These are phyloP conservation scores for Aspergillus sp. DNA, from an alignment of 2,329 filamentous ascomycete species.

Conservation along the genomic window DNA sequence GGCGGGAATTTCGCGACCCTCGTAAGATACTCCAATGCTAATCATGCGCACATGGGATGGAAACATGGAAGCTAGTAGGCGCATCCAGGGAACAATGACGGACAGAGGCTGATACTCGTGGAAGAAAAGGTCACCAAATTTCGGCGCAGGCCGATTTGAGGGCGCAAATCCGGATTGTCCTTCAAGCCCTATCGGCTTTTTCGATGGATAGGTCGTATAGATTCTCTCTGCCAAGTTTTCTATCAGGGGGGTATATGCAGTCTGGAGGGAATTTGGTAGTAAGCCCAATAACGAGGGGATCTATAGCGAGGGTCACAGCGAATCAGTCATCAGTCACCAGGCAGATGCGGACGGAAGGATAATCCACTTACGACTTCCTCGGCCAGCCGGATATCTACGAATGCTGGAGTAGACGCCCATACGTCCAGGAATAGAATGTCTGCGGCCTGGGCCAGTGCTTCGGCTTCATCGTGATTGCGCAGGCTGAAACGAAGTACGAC, in stretches of 20 bases:
- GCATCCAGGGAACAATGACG: constrained; percentile 89
- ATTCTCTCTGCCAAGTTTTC: constrained; percentile 77
- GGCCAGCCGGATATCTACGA: constrained; percentile 80
- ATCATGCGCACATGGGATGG: constrained; percentile 73
- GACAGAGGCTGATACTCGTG: constrained; percentile 85
- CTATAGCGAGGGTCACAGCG: constrained; percentile 37
- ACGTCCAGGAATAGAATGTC: constrained; percentile 81
- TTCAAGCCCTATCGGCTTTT: constrained; percentile 34
- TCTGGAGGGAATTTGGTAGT: constrained; percentile 72
- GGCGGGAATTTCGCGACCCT: constrained; percentile 82
- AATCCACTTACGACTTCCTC: constrained; percentile 65
- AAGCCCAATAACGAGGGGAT: constrained; percentile 74
- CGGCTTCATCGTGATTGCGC: constrained; percentile 66
- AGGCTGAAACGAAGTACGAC: constrained; percentile 90
- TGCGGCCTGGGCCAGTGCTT: constrained; percentile 70
- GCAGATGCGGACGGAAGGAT: background rate
- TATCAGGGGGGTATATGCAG: constrained; percentile 73
- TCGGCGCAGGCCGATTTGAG: constrained; percentile 34
- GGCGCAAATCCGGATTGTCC: constrained; percentile 33
- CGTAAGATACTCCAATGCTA: constrained; percentile 79
- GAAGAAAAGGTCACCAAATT: constrained; percentile 74
- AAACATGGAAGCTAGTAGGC: constrained; percentile 85
- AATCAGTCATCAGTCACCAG: background rate
- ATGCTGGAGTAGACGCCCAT: constrained; percentile 80
- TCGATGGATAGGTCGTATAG: constrained; percentile 70